phyloP scores from a whole-genome alignment of 495 filamentous ascomycete genomes.

The Penicillium alfredii region DNA sequence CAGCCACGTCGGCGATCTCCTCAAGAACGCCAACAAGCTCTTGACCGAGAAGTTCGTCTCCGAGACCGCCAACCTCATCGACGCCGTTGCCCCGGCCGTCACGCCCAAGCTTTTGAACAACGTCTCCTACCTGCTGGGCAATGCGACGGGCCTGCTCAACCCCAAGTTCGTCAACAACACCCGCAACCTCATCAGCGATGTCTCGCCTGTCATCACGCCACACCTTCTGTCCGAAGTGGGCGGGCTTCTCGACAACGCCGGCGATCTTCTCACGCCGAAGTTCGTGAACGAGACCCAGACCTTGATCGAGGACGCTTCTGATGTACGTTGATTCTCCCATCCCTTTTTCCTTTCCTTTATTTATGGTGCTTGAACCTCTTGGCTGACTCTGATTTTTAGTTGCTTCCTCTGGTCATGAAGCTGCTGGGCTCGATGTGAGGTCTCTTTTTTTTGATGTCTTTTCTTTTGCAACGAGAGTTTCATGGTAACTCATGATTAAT shows the following conservation, averaged over 20 bases:
- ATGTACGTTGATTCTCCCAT: constrained; percentile 30
- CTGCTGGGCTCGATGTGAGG: constrained; percentile 26
- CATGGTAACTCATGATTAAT: constrained; percentile 10
- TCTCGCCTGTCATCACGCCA: constrained; percentile 32
- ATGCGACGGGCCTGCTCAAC: constrained; percentile 32
- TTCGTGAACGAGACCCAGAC: constrained; percentile 43
- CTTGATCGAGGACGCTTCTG: constrained; percentile 44
- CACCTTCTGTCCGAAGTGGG: constrained; percentile 27
- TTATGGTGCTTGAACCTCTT: background rate
- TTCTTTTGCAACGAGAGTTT: constrained; percentile 1
- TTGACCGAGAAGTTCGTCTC: too few relatives aligned
- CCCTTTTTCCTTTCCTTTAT: background rate
- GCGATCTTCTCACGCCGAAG: constrained; percentile 34
- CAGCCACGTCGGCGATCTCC: constrained; percentile 31
- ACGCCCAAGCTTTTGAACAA: too few relatives aligned
- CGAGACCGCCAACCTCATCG: too few relatives aligned
- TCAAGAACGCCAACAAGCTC: constrained; percentile 41
- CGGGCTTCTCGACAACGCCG: constrained; percentile 32
- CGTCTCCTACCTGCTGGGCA: constrained; percentile 23
- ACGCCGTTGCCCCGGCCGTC: too few relatives aligned
- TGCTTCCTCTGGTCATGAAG: constrained; percentile 26
- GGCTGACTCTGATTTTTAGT: constrained; percentile 16
- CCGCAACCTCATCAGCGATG: constrained; percentile 33
- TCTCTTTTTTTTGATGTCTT: background rate
- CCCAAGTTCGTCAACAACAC: constrained; percentile 40